Percentiles rank a stretch among this genome's conserved stretches.
Conservation (phyloP, 1,284 basidiomycete species). For the Ustilago tritici region DNA sequence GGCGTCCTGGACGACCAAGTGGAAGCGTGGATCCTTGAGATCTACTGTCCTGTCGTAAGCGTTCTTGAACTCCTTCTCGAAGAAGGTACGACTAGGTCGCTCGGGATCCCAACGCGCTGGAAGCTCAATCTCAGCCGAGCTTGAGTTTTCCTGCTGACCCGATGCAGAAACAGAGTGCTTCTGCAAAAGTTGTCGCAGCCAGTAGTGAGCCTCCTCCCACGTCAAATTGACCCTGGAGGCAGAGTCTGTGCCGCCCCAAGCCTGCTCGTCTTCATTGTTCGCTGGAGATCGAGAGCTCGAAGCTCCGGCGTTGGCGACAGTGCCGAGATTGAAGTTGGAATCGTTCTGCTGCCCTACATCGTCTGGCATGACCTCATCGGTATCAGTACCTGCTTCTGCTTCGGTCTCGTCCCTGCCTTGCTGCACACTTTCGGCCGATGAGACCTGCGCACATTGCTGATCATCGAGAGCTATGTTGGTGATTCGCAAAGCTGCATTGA, state of each 20-base stretch:
- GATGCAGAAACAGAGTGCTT: conserved; percentile 13
- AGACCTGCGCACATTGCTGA: conserved; percentile 7
- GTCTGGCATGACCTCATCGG: background rate
- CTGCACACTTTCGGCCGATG: background rate
- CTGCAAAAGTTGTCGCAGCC: conserved; percentile 32
- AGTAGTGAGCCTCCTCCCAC: conserved; percentile 52
- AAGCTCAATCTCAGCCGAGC: conserved; percentile 14
- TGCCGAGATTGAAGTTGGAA: background rate
- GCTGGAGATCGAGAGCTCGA: conserved; percentile 1
- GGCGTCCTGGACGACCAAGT: conserved; percentile 49
- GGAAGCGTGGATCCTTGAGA: conserved; percentile 42
- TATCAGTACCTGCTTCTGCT: background rate
- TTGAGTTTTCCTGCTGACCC: background rate
- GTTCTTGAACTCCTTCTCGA: conserved; percentile 51
- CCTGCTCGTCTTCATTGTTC: conserved; percentile 2
- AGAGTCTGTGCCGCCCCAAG: conserved; percentile 13
- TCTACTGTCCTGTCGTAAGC: conserved; percentile 41
- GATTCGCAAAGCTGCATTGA: conserved; percentile 25
- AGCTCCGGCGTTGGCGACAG: background rate
- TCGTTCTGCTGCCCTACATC: background rate
- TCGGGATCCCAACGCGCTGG: conserved; percentile 43
- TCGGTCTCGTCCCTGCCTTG: background rate
- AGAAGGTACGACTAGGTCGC: conserved; percentile 42
- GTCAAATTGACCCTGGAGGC: conserved; percentile 23
- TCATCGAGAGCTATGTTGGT: conserved; percentile 26